Base-by-base conservation (phyloP, 2,329 filamentous ascomycete genomes). In the Ceratocystis ficicola region DNA sequence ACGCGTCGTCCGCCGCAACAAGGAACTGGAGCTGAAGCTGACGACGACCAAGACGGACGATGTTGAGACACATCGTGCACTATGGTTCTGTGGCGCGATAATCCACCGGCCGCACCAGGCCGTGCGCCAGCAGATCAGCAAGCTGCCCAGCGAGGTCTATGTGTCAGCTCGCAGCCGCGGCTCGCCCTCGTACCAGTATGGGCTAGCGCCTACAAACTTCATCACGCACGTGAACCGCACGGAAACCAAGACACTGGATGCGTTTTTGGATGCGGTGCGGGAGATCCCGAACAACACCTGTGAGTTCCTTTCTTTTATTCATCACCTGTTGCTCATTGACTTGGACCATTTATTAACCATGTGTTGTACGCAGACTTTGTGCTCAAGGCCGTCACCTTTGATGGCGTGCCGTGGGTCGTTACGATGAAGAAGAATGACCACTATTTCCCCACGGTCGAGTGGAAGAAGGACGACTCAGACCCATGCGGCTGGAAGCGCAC, bases 391-490 rank as follows among this genome's bases (percentile, higher is more conserved):
- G 90, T 97, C 75, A 97, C 94, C 0, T 99, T 99, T 73, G 94
- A 99, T 75, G 95, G 95, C 72, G 91, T 99, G 8, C 93, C 93
- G 2, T 99, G 94, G 91, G 91, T 99, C n/a, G 90, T 95, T 48
- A 99, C 94, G 7, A 96, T 99, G 89, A 99, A 99, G 85, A 97
- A 97, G 83, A 96, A 96, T 71, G 93, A 99, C 74, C 94, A 99
- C 76, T 99, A 99, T 75, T 88, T 88, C 75, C 85, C 86, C 0
- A 87, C 84, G 0, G 83, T 84, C 75, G 86, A 88, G 72, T 86
- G 84, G 80, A 82, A 85, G 75, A 87, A 86, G 74, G 85, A 87
- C 69, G 73, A 76, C 15, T 75, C 75, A 5, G 83, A 84, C 69
- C 75, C 79, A 1, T 84, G 81, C 69, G 84, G 84, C 62, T 88